Percentiles rank a stretch among this genome's conserved stretches.
phyloP scores from a whole-genome alignment of 225 moss, liverwort and hornwort species.

The Asterella californica region DNA sequence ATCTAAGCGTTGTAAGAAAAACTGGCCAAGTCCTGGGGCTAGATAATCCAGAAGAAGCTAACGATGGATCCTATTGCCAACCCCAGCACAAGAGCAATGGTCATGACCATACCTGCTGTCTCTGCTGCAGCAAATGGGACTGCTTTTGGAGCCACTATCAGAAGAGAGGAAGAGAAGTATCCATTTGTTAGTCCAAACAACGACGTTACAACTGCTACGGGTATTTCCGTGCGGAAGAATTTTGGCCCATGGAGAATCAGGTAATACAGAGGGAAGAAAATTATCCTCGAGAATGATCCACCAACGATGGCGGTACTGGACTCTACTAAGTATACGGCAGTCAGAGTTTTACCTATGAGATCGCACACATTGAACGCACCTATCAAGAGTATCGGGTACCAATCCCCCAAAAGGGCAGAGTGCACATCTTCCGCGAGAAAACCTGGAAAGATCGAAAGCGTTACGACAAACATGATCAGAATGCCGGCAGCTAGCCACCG shows the following conservation, averaged over 20 bases:
- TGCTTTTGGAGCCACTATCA: slow-evolving; percentile 68
- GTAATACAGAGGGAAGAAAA: slow-evolving; percentile 62
- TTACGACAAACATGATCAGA: slow-evolving; percentile 41
- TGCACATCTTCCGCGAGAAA: slow-evolving; percentile 69
- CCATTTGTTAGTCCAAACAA: slow-evolving; percentile 65
- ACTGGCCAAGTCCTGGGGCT: not conserved
- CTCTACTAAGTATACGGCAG: slow-evolving; percentile 50
- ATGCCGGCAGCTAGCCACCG: slow-evolving; percentile 23
- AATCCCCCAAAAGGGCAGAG: slow-evolving; percentile 56
- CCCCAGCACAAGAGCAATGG: slow-evolving; percentile 10
- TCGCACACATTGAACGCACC: slow-evolving; percentile 49
- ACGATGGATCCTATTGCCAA: not conserved
- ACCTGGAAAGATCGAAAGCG: slow-evolving; percentile 67
- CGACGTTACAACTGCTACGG: slow-evolving; percentile 55
- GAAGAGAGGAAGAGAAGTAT: slow-evolving; percentile 47
- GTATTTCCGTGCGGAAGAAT: slow-evolving; percentile 52
- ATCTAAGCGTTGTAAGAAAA: not conserved
- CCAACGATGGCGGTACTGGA: slow-evolving; percentile 42
- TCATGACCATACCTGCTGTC: slow-evolving; percentile 64
- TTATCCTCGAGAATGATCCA: slow-evolving; percentile 46
- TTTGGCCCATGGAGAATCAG: slow-evolving; percentile 51
- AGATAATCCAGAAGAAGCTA: slow-evolving; percentile 17
- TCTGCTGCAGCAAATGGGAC: slow-evolving; percentile 61
- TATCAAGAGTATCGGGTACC: slow-evolving; percentile 71
- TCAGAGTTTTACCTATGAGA: slow-evolving; percentile 52